Evolutionary conservation across 495 filamentous ascomycete genomes (phyloP).

Genomic region (Neurospora sp.): DNA sequence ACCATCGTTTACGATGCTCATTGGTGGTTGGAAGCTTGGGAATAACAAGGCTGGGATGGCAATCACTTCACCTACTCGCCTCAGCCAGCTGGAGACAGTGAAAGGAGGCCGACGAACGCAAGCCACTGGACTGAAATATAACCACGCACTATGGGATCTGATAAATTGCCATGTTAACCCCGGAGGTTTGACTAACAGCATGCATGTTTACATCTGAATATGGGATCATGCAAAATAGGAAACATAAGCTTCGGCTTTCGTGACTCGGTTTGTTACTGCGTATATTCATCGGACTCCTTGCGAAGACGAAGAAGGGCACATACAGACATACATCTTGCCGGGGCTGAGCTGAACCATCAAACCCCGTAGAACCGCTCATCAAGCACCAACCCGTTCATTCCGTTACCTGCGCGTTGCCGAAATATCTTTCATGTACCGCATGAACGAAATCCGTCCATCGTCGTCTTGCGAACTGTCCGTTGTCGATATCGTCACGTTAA

Average conservation of each 20-base stretch:
- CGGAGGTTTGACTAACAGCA: too few relatives aligned
- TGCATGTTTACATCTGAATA: too few relatives aligned
- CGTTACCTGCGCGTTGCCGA: background rate
- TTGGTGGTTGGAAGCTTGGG: background rate
- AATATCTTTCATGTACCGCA: background rate
- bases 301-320: background rate
- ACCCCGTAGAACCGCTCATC: background rate
- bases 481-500: too few relatives aligned
- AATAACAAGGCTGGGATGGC: background rate
- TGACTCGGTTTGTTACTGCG: too few relatives aligned
- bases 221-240: too few relatives aligned
- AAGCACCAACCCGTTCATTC: background rate
- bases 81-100: background rate
- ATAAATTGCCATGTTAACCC: too few relatives aligned
- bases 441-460: background rate
- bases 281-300: too few relatives aligned
- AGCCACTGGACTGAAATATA: background rate
- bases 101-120: background rate
- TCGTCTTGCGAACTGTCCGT: too few relatives aligned
- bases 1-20: background rate
- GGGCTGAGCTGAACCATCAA: background rate
- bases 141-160: too few relatives aligned
- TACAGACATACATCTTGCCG: too few relatives aligned
- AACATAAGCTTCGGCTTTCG: too few relatives aligned
- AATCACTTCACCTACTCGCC: background rate